A percentile compares a stretch with the other conserved stretches of the same genome.
These are phyloP conservation scores for Fusarium sulawesiense DNA, from an alignment of 2,329 filamentous ascomycete species.

Conservation along the genomic window DNA sequence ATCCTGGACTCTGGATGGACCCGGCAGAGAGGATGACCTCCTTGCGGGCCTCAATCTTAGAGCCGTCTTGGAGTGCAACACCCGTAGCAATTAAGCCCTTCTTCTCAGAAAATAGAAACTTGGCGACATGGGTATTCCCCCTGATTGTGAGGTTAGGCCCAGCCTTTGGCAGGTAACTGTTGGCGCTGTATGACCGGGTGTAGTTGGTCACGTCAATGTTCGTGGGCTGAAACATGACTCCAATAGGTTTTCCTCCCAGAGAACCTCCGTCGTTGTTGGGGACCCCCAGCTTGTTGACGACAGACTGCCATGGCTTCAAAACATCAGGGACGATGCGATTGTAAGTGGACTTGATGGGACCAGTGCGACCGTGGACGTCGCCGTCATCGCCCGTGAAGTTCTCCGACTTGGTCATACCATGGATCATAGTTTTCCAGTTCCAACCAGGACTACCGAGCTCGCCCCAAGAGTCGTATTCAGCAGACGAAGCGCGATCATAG, in stretches of 20 bases:
- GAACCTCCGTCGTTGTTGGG: slow-evolving; percentile 51
- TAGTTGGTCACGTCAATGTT: slow-evolving; percentile 57
- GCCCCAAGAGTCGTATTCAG: slow-evolving; percentile 54
- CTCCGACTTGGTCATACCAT: slow-evolving; percentile 46
- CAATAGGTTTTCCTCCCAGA: slow-evolving; percentile 57
- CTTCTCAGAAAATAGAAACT: background rate
- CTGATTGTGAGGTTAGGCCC: slow-evolving; percentile 51
- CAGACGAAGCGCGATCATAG: slow-evolving; percentile 51
- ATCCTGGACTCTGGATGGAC: slow-evolving; percentile 1
- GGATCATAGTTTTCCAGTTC: slow-evolving; percentile 53
- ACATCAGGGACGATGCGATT: slow-evolving; percentile 58
- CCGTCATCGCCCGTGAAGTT: slow-evolving; percentile 36
- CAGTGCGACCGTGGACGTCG: slow-evolving; percentile 28
- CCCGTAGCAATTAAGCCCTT: background rate
- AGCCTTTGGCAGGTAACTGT: slow-evolving; percentile 55
- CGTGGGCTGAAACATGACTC: slow-evolving; percentile 59
- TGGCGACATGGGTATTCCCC: background rate
- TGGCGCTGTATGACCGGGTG: slow-evolving; percentile 59
- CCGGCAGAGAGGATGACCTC: slow-evolving; percentile 11
- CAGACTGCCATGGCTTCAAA: slow-evolving; percentile 55
- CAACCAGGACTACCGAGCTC: slow-evolving; percentile 53
- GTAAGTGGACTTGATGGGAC: slow-evolving; percentile 44
- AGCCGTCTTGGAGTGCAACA: background rate
- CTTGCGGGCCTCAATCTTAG: background rate
- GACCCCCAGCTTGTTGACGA: slow-evolving; percentile 43